Base-by-base conservation (phyloP, 768 basidiomycete genomes). In the Tulasnella sp. region DNA sequence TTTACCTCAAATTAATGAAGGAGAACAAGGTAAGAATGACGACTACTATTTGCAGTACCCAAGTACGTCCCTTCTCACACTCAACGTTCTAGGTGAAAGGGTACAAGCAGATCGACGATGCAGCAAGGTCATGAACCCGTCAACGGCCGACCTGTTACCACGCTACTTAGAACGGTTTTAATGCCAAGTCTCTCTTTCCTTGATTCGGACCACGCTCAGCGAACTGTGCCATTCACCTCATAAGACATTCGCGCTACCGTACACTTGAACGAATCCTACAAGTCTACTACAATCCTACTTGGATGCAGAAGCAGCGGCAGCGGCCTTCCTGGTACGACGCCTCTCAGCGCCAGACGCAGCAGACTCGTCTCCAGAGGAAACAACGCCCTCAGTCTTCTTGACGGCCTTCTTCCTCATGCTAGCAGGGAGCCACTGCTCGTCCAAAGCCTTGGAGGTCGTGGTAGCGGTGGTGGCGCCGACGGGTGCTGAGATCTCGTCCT, bases 381-480 rank as follows among this genome's bases (percentile, higher is more conserved):
- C 88, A 44, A 78, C 81, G 34, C 82, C 84, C 8, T 75, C 75
- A 42, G 80, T 80, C 77, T 84, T 83, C 75, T 84, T 83, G 19
- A 80, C 78, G 12, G 63, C 69, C 79, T 86, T 91, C 82, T 86
- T 90, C 74, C 92, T 82, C 76, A 94, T 92, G 77, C 92, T 90
- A 75, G 90, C 90, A n/a, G 92, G 92, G 75, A 94, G 94, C 92
- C 92, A 94, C 77, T 94, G 92, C 77, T 94, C 90, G 77, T 91
- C 87, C 76, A 94, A 93, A 59, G 87, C 88, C 42, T 88, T 85
- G 1, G 87, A 84, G 40, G 88, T 86, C 29, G 87, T 87, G 37
- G 88, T 88, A 7, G 89, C 74, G 6, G 72, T 64, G 64, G 39
- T 41, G 1, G 39, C 62, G 35, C 37, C 89, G 40, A 85, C 84